phyloP scores from a whole-genome alignment of 495 filamentous ascomycete species.

The Zalerion maritima region DNA sequence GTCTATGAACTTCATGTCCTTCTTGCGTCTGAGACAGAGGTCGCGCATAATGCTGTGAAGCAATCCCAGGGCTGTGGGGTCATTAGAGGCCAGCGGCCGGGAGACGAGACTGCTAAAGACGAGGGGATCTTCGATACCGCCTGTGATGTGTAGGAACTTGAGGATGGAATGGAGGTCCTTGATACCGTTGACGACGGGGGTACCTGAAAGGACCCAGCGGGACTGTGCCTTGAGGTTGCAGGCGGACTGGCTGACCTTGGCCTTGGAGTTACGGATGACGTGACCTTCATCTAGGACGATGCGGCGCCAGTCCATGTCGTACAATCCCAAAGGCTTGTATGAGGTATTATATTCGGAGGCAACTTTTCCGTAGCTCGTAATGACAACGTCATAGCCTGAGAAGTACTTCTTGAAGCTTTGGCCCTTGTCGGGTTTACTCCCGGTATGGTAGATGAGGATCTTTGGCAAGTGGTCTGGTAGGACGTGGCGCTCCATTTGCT shows the following conservation, averaged over 20 bases:
- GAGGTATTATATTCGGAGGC: conserved; percentile 21
- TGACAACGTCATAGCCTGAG: conserved; percentile 51
- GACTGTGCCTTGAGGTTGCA: conserved; percentile 51
- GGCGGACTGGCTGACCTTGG: conserved; percentile 56
- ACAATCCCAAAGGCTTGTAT: conserved; percentile 25
- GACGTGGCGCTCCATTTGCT: conserved; percentile 66
- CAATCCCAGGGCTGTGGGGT: conserved; percentile 33
- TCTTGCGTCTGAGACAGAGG: conserved; percentile 72
- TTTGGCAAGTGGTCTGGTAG: conserved; percentile 41
- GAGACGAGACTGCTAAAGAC: conserved; percentile 66
- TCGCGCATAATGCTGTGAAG: conserved; percentile 67
- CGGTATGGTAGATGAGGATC: conserved; percentile 67
- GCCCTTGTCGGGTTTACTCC: no score
- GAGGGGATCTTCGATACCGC: conserved; percentile 58
- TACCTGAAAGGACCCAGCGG: conserved; percentile 74
- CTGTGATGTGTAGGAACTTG: conserved; percentile 62
- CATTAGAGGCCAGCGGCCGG: conserved; percentile 41
- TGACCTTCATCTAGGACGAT: conserved; percentile 84
- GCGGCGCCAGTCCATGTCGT: conserved; percentile 61
- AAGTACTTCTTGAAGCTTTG: conserved; percentile 43
- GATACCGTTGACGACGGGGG: conserved; percentile 64
- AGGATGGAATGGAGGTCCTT: conserved; percentile 74
- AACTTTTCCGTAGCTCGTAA: conserved; percentile 67
- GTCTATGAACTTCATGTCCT: conserved; percentile 84
- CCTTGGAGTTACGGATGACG: conserved; percentile 62